phyloP scores from a whole-genome alignment of 768 basidiomycete species.

The Mycena maculata region DNA sequence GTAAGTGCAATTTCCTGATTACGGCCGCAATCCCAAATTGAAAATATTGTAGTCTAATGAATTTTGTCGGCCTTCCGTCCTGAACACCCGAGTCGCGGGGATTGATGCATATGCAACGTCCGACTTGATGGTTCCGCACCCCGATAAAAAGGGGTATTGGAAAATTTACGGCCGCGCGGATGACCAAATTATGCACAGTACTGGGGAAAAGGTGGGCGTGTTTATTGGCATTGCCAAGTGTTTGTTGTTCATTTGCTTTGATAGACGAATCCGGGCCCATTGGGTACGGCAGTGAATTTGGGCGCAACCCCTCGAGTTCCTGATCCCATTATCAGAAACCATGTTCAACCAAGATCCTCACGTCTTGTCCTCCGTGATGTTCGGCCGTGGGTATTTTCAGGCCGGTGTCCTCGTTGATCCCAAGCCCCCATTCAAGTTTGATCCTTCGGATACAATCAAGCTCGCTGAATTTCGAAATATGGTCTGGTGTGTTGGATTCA shows the following conservation, averaged over 20 bases:
- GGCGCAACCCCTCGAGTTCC: too few species aligned
- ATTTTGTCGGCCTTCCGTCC: slow-evolving; percentile 36
- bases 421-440: slow-evolving; percentile 40
- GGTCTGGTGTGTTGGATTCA: slow-evolving; percentile 44
- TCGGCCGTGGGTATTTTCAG: slow-evolving; percentile 54
- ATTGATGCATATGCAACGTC: slow-evolving; percentile 54
- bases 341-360: slow-evolving; percentile 49
- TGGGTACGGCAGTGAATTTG: neutral
- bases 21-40: neutral
- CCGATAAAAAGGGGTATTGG: slow-evolving; percentile 52
- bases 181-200: slow-evolving; percentile 45
- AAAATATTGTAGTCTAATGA: slow-evolving; percentile 28
- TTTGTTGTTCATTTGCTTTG: neutral
- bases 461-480: slow-evolving; percentile 47
- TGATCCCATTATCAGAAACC: slow-evolving; percentile 21
- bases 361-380: slow-evolving; percentile 49
- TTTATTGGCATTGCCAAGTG: neutral
- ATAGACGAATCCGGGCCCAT: slow-evolving; percentile 23
- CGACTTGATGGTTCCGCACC: slow-evolving; percentile 59
- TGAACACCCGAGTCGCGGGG: slow-evolving; percentile 52
- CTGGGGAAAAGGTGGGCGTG: slow-evolving; percentile 23
- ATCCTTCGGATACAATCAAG: slow-evolving; percentile 42
- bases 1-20: slow-evolving; percentile 40
- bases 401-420: slow-evolving; percentile 56
- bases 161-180: slow-evolving; percentile 51